Conservation (phyloP, 495 filamentous ascomycete species). For the Entonaema liquescens region DNA sequence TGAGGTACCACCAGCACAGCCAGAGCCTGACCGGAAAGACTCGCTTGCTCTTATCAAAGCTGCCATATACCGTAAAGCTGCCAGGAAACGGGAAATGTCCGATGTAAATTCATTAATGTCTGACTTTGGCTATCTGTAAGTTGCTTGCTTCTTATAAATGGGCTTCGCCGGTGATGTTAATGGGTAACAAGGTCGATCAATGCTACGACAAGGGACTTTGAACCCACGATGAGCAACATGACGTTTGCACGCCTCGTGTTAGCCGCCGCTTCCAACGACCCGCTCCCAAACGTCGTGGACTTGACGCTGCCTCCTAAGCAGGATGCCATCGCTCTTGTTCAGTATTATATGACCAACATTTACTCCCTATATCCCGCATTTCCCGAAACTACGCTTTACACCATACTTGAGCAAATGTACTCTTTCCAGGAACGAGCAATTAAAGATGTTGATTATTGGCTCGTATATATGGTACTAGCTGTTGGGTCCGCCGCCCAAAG, state of each 20-base stretch:
- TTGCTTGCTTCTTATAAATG: constrained; percentile 8
- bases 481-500: constrained; percentile 79
- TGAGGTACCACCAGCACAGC: constrained; percentile 50
- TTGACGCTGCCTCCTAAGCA: constrained; percentile 72
- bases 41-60: constrained; percentile 66
- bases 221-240: constrained; percentile 82
- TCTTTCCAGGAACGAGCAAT: constrained; percentile 66
- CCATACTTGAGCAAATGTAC: constrained; percentile 82
- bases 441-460: constrained; percentile 80
- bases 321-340: constrained; percentile 70
- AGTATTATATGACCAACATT: constrained; percentile 84
- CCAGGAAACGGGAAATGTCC: constrained; percentile 68
- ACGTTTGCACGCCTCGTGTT: constrained; percentile 86
- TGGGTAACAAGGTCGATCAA: constrained; percentile 74
- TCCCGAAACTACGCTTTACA: constrained; percentile 75
- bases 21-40: constrained; percentile 61
- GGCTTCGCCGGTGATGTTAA: constrained; percentile 16
- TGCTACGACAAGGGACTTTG: constrained; percentile 89
- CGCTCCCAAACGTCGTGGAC: constrained; percentile 62
- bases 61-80: constrained; percentile 67
- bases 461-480: constrained; percentile 87
- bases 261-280: constrained; percentile 73
- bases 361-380: constrained; percentile 83
- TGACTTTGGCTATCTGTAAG: constrained; percentile 81
- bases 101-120: constrained; percentile 83